Conservation (phyloP, 1,284 basidiomycete genomes). For the Peniophora sp. region DNA sequence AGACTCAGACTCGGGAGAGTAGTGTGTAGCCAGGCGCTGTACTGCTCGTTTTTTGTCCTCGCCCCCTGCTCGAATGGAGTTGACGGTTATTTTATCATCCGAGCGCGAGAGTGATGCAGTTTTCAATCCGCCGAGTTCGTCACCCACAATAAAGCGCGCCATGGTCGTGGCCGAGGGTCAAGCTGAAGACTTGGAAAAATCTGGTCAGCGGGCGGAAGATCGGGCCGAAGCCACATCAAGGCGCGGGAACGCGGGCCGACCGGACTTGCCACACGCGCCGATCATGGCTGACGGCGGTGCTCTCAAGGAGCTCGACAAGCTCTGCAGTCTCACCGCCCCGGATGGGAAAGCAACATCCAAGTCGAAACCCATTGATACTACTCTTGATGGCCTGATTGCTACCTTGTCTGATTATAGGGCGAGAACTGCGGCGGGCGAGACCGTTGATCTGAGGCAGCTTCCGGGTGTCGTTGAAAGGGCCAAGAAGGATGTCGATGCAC, state of each 20-base stretch:
- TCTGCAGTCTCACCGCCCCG: conserved; percentile 51
- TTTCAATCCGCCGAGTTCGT: conserved; percentile 69
- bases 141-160: conserved; percentile 62
- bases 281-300: conserved; percentile 24
- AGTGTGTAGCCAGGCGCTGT: conserved; percentile 28
- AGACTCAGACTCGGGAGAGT: not conserved
- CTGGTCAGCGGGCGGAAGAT: not conserved
- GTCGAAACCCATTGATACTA: conserved; percentile 47
- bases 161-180: conserved; percentile 23
- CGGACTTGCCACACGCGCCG: not conserved
- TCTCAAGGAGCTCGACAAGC: conserved; percentile 66
- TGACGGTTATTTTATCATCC: conserved; percentile 16
- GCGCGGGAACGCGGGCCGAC: not conserved
- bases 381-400: conserved; percentile 63
- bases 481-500: conserved; percentile 82
- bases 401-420: conserved; percentile 53
- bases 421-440: conserved; percentile 43
- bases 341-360: conserved; percentile 39
- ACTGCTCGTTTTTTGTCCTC: conserved; percentile 29
- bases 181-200: not conserved
- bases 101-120: conserved; percentile 29
- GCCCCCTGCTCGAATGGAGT: conserved; percentile 28
- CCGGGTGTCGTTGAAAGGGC: conserved; percentile 53
- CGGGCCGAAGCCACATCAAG: not conserved
- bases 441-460: conserved; percentile 46